A percentile compares a stretch with the other conserved stretches of the same genome.
These are phyloP conservation scores for Corynespora cassiicola DNA, from an alignment of 2,329 filamentous ascomycete species.

Conservation along the genomic window DNA sequence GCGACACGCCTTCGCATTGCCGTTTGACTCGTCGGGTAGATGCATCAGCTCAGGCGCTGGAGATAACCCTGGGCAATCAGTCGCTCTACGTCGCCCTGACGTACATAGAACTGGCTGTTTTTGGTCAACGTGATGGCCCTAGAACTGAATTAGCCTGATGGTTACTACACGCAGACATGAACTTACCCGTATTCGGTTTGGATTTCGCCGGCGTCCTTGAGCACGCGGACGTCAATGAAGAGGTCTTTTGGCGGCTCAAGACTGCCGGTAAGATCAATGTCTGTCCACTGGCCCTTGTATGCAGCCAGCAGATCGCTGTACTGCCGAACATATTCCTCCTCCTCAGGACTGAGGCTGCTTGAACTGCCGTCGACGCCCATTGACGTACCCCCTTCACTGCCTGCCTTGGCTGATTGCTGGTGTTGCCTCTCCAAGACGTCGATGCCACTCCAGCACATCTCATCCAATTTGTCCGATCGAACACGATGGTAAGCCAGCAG, in stretches of 20 bases:
- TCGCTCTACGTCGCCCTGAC: conserved; percentile 93
- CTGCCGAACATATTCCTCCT: conserved; percentile 93
- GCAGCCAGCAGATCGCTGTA: conserved; percentile 93
- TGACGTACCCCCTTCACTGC: conserved; percentile 36
- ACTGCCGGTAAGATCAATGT: conserved; percentile 93
- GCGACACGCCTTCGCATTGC: neutral
- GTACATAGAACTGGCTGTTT: conserved; percentile 97
- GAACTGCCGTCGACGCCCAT: conserved; percentile 58
- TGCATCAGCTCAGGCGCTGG: conserved; percentile 78
- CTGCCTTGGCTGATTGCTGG: conserved; percentile 48
- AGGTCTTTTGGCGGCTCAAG: conserved; percentile 93
- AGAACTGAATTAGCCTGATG: neutral
- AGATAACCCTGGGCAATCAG: conserved; percentile 94
- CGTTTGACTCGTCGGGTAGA: neutral
- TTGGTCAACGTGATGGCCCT: conserved; percentile 96
- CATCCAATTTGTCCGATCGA: conserved; percentile 88
- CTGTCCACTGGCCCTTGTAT: conserved; percentile 98
- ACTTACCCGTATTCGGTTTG: conserved; percentile 97
- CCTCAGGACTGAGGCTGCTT: conserved; percentile 89
- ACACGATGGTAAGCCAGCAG: conserved; percentile 92
- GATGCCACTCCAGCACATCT: conserved; percentile 88
- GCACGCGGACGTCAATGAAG: conserved; percentile 94
- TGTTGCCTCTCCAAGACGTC: conserved; percentile 76
- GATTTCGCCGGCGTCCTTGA: conserved; percentile 97
- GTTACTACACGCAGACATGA: conserved; percentile 1